Evolutionary conservation across 2,329 filamentous ascomycete species (phyloP).

Genomic region (Endothia cerciana): DNA sequence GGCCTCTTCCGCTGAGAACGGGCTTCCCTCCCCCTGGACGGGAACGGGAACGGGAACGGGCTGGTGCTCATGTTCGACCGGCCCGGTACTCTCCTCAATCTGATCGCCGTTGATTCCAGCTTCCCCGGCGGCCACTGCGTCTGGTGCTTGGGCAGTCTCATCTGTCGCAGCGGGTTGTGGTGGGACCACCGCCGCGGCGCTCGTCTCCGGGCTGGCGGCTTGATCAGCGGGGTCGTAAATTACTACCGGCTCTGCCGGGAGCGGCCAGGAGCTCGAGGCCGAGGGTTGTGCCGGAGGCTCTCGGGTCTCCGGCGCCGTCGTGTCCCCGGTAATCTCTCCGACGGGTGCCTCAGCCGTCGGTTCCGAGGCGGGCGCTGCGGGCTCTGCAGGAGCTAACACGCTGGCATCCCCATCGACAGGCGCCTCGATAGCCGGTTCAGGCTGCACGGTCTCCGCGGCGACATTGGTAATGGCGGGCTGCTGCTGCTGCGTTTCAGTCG

Average conservation of each 20-base stretch:
- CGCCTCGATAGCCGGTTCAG: neutral
- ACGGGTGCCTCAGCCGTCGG: neutral
- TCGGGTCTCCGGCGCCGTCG: too few species aligned
- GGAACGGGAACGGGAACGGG: neutral
- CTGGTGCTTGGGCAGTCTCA: neutral
- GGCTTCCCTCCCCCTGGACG: neutral
- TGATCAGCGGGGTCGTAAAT: neutral
- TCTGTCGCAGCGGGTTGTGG: neutral
- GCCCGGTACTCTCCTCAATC: neutral
- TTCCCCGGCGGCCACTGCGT: neutral
- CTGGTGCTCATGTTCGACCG: neutral
- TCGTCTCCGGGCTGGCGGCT: neutral
- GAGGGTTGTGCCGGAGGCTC: neutral
- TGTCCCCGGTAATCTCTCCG: neutral
- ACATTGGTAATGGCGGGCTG: neutral
- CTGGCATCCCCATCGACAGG: neutral
- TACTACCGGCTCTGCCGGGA: neutral
- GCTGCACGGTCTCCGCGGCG: neutral
- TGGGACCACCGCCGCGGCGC: neutral
- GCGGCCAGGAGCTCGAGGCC: neutral
- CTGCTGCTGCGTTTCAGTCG: too few species aligned
- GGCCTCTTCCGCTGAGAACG: neutral
- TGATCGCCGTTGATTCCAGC: neutral
- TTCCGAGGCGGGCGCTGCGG: neutral
- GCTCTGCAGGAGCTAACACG: neutral